A percentile compares a stretch with the other conserved stretches of the same genome.
Evolutionary conservation across 2,329 filamentous ascomycete genomes (phyloP).

Genomic region (Colletotrichum sp.): DNA sequence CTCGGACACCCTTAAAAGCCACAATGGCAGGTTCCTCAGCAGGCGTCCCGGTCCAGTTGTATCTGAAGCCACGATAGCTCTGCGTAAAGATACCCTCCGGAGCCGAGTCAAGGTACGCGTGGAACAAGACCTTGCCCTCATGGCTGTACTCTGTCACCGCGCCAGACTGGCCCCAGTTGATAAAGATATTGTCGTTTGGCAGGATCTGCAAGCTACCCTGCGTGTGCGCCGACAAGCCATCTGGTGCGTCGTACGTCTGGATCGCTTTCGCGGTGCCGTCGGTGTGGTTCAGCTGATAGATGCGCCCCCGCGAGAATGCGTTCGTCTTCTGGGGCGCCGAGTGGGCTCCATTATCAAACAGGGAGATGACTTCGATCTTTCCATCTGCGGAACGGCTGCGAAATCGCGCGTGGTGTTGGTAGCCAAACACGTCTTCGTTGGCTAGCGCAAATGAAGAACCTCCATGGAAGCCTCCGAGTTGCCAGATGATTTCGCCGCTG

Average conservation of each 20-base stretch:
- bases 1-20: rapidly evolving
- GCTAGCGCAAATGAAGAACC: not conserved
- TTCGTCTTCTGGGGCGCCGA: not conserved
- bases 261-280: not conserved
- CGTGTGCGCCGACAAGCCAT: not conserved
- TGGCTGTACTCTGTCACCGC: not conserved
- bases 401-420: not conserved
- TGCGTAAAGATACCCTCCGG: not conserved
- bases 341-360: not conserved
- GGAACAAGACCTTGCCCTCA: not conserved
- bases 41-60: not conserved
- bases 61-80: not conserved
- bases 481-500: slow-evolving; percentile 57
- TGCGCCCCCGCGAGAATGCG: not conserved
- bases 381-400: not conserved
- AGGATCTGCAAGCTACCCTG: not conserved
- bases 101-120: not conserved
- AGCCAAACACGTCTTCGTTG: not conserved
- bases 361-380: not conserved
- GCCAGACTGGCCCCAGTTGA: not conserved
- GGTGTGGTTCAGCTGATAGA: not conserved
- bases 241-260: not conserved
- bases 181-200: not conserved
- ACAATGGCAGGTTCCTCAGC: not conserved
- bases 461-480: slow-evolving; percentile 47